phyloP scores from a whole-genome alignment of 23 red algal genomes.

The Cyanidiococcus yangmingshanensis region DNA sequence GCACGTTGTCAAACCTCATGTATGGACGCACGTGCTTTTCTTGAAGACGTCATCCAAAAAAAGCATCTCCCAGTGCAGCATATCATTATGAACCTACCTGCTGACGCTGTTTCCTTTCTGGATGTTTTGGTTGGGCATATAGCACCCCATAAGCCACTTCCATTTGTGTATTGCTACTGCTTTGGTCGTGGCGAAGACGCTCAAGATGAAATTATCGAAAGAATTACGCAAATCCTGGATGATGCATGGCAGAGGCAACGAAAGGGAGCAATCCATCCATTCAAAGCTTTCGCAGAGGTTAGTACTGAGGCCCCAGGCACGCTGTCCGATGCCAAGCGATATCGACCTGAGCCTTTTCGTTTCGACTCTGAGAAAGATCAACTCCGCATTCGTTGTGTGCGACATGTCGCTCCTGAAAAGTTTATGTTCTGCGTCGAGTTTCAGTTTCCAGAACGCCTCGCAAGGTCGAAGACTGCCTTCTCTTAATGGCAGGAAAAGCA shows the following conservation, averaged over 20 bases:
- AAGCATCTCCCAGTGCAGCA: conserved; percentile 36
- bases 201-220: conserved; percentile 19
- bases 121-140: conserved; percentile 26
- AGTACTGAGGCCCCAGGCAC: neutral
- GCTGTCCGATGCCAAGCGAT: neutral
- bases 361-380: conserved; percentile 21
- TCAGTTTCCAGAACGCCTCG: conserved; percentile 33
- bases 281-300: neutral
- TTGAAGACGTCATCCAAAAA: conserved; percentile 27
- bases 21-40: conserved; percentile 46
- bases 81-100: conserved; percentile 84
- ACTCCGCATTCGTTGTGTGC: conserved; percentile 33
- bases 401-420: conserved; percentile 79
- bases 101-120: conserved; percentile 57
- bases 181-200: conserved; percentile 48
- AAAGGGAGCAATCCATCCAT: conserved; percentile 1
- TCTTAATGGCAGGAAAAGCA: neutral
- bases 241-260: neutral
- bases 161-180: conserved; percentile 69
- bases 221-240: conserved; percentile 25
- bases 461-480: too few relatives aligned
- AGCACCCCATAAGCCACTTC: conserved; percentile 28
- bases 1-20: conserved; percentile 32
- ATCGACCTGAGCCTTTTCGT: neutral
- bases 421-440: conserved; percentile 64